Conservation (phyloP, 2,329 filamentous ascomycete genomes). For the Calonectria pteridis region DNA sequence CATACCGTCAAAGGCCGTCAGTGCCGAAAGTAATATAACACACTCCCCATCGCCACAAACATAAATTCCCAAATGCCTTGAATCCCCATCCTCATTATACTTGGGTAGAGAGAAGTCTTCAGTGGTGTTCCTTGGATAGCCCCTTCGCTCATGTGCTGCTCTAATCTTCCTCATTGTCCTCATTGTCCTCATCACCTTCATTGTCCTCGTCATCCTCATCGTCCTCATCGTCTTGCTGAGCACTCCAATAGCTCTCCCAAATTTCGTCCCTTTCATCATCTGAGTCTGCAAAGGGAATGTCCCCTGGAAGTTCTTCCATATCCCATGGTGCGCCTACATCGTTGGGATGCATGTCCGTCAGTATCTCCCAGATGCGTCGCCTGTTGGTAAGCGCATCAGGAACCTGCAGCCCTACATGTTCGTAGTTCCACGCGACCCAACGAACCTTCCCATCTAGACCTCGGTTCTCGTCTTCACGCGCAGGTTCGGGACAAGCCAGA, state of each 20-base stretch:
- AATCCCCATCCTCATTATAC: neutral
- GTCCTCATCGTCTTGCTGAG: neutral
- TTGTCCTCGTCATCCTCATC: too few relatives aligned
- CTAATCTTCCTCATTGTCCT: too few relatives aligned
- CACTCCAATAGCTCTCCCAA: neutral
- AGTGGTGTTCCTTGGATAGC: neutral
- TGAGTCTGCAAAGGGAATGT: neutral
- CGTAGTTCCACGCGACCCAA: neutral
- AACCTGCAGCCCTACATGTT: constrained; percentile 9
- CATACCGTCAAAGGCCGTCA: too few relatives aligned
- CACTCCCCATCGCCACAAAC: too few relatives aligned
- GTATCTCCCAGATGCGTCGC: constrained; percentile 27
- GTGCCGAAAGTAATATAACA: too few relatives aligned
- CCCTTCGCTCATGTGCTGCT: neutral
- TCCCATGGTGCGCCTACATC: neutral
- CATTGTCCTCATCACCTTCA: too few relatives aligned
- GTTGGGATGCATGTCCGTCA: constrained; percentile 27
- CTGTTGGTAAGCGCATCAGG: constrained; percentile 18
- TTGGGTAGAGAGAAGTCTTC: neutral
- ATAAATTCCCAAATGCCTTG: too few relatives aligned
- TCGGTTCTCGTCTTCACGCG: neutral
- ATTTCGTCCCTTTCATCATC: neutral
- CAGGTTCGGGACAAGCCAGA: neutral
- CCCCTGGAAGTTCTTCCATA: neutral
- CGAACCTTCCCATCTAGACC: neutral